These are phyloP conservation scores for Trichophyton schoenleinii DNA, from an alignment of 2,329 filamentous ascomycete species.

Conservation along the genomic window DNA sequence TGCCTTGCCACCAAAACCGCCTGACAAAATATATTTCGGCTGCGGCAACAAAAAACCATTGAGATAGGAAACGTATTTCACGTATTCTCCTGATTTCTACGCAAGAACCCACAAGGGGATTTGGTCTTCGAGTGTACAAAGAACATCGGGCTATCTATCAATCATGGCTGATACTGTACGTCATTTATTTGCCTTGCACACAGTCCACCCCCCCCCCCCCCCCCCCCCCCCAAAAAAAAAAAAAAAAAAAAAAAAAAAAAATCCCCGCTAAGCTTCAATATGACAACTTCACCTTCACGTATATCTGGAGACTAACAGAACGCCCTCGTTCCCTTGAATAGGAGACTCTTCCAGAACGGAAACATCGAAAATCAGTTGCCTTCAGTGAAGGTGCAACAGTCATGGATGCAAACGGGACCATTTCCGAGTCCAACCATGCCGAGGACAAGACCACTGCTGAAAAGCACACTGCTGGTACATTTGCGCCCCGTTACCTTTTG, in stretches of 20 bases:
- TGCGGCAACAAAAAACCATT: neutral
- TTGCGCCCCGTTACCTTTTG: neutral
- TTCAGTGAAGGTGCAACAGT: conserved; percentile 81
- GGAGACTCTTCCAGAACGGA: conserved; percentile 32
- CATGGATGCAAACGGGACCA: conserved; percentile 78
- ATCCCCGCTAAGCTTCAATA: conserved; percentile 1
- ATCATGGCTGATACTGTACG: conserved; percentile 35
- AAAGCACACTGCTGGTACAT: conserved; percentile 60
- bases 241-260: neutral
- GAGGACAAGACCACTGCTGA: conserved; percentile 70
- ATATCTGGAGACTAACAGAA: conserved; percentile 15
- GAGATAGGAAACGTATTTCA: no score
- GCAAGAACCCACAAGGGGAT: neutral
- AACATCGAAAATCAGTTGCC: conserved; percentile 82
- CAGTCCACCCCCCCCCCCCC: conserved; percentile 17
- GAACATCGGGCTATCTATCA: neutral
- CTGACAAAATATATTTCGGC: neutral
- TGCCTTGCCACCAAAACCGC: neutral
- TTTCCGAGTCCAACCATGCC: conserved; percentile 58
- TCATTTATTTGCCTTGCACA: conserved; percentile 22
- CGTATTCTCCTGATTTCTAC: neutral
- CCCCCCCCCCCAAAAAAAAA: no score
- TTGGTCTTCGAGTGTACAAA: neutral
- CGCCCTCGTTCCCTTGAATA: conserved; percentile 16
- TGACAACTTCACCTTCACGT: neutral